Conservation (phyloP, 192 early-diverging fungal species). For the Mortierella antarctica region DNA sequence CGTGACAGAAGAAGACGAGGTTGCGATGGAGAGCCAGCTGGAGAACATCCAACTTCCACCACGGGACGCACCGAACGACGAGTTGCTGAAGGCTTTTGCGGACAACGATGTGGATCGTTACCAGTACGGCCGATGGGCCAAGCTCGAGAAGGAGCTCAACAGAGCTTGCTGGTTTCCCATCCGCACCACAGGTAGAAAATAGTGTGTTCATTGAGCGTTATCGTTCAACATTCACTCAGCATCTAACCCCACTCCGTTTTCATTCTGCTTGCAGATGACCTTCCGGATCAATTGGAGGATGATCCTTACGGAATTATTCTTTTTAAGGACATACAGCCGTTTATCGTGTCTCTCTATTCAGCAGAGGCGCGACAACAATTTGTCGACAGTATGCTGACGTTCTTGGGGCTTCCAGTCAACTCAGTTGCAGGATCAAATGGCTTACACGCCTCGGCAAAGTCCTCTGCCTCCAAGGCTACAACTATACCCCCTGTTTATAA, state of each 20-base stretch:
- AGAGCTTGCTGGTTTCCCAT: slow-evolving; percentile 39
- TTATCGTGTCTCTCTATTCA: slow-evolving; percentile 56
- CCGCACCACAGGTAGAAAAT: slow-evolving; percentile 34
- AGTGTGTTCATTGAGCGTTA: not conserved
- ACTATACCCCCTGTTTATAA: slow-evolving; percentile 4
- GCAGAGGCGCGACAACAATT: slow-evolving; percentile 53
- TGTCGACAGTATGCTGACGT: slow-evolving; percentile 60
- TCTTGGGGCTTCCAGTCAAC: slow-evolving; percentile 60
- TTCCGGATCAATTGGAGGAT: slow-evolving; percentile 52
- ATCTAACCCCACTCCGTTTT: not conserved
- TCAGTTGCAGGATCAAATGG: slow-evolving; percentile 40
- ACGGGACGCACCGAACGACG: slow-evolving; percentile 1
- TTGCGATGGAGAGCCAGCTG: slow-evolving; percentile 26
- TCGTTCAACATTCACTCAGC: not conserved
- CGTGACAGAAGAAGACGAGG: slow-evolving; percentile 45
- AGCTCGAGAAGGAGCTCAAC: slow-evolving; percentile 38
- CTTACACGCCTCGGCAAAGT: not conserved
- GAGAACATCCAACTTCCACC: slow-evolving; percentile 9
- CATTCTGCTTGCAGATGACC: slow-evolving; percentile 18
- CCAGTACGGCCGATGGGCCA: slow-evolving; percentile 34
- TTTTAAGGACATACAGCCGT: slow-evolving; percentile 63
- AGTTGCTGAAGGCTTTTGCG: slow-evolving; percentile 32
- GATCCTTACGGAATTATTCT: slow-evolving; percentile 65
- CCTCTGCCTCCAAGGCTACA: not conserved
- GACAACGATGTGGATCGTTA: slow-evolving; percentile 35